These are phyloP conservation scores for Apiotrichum laibachii DNA, from an alignment of 1,284 basidiomycete genomes.

Conservation along the genomic window DNA sequence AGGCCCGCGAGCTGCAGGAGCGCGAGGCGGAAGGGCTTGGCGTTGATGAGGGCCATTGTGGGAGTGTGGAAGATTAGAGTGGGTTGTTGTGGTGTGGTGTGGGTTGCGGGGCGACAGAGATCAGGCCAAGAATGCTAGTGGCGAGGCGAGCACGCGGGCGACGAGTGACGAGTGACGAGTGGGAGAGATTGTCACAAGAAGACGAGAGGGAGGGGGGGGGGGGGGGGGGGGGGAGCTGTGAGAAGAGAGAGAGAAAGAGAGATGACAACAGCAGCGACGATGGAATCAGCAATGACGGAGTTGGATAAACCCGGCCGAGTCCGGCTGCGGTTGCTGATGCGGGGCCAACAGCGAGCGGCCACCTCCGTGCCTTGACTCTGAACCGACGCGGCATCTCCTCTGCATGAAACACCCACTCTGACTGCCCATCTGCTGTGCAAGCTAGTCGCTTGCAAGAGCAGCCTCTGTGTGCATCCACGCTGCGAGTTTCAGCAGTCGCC, in stretches of 20 bases:
- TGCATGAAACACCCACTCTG: too few relatives aligned
- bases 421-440: too few relatives aligned
- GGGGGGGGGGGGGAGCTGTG: background rate
- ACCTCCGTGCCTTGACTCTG: too few relatives aligned
- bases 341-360: too few relatives aligned
- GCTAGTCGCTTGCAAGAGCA: too few relatives aligned
- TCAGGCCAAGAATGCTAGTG: background rate
- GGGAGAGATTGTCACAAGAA: background rate
- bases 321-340: too few relatives aligned
- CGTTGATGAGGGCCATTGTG: constrained; percentile 43
- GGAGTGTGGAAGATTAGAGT: background rate
- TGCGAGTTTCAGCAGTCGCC: too few relatives aligned
- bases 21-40: constrained; percentile 73
- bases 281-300: background rate
- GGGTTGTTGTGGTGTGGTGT: background rate
- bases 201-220: background rate
- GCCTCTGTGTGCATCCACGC: too few relatives aligned
- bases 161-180: background rate
- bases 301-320: background rate
- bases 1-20: constrained; percentile 79
- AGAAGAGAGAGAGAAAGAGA: background rate
- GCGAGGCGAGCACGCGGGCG: background rate
- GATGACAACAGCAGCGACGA: background rate
- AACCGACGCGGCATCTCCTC: too few relatives aligned
- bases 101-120: background rate